Evolutionary conservation across 2,329 filamentous ascomycete genomes (phyloP), one percentile per base, ranked within the genome.

Genomic region (Monilinia laxa): DNA sequence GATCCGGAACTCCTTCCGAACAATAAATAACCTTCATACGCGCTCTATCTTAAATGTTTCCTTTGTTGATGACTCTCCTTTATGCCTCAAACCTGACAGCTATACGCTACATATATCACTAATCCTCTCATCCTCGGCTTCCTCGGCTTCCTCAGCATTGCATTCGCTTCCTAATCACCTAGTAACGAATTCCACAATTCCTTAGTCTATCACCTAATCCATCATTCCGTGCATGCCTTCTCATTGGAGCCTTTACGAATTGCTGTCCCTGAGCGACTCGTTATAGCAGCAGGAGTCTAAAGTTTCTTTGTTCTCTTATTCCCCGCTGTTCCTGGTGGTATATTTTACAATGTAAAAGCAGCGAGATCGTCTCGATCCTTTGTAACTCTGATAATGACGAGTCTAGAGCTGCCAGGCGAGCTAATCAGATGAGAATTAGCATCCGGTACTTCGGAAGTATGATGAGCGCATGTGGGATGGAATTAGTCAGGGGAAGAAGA

Each of bases 261-360:
- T 38, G 4, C 28, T 5, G 4, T 1, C 1, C n/a, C 14, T 38
- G 5, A 40, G n/a, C 1, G 38, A 14, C n/a, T 9, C 14, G 2
- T 23, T 38, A 51, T 40, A 62, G 28, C 45, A 51, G 58, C 58
- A 62, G 20, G 14, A 12, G 2, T 20, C 14, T 62, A 62, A 25
- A 40, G 4, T 2, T 51, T 9, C 58, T 62, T 52, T 62, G 31
- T 62, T 20, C 58, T 62, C 45, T 62, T 38, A 62, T 62, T 51
- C 45, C 45, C 58, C 45, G 10, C 45, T 3, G 16, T 62, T 51
- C 28, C 28, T 51, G 45, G 7, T 20, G 12, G 4, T 31, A 51
- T 3, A 20, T 51, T 62, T 7, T 0, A 31, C n/a, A 0, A 11
- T 51, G 31, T 18, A 51, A 62, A 62, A 62, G 58, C 58, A 62